These are phyloP conservation scores for Retiboletus flavoniger DNA, from an alignment of 1,284 basidiomycete species.

Conservation along the genomic window DNA sequence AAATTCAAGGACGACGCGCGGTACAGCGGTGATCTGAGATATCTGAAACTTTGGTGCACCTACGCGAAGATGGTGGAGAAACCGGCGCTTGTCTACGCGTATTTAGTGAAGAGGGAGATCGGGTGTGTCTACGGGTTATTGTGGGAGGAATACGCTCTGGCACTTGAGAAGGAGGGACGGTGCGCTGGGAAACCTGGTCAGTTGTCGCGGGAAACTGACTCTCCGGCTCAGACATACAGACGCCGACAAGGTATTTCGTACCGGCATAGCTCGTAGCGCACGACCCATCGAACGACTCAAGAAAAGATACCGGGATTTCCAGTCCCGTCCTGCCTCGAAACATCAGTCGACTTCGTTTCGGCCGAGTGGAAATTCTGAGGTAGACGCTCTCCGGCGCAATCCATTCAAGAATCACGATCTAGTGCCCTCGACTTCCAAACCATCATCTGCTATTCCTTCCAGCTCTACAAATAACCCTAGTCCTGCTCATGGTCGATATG, in stretches of 20 bases:
- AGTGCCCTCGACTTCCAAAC: constrained; percentile 31
- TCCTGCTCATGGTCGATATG: constrained; percentile 51
- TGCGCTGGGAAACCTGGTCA: constrained; percentile 41
- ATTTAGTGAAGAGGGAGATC: constrained; percentile 76
- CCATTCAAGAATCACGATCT: constrained; percentile 54
- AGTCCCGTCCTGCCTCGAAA: constrained; percentile 46
- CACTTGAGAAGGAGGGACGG: constrained; percentile 72
- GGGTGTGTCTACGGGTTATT: constrained; percentile 75
- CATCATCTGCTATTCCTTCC: constrained; percentile 20
- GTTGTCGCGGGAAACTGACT: constrained; percentile 15
- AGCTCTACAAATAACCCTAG: constrained; percentile 12
- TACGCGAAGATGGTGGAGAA: constrained; percentile 70
- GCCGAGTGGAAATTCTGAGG: constrained; percentile 30
- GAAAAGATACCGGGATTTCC: constrained; percentile 80
- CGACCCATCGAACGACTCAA: constrained; percentile 86
- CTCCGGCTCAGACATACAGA: constrained; percentile 55
- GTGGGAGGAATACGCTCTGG: constrained; percentile 84
- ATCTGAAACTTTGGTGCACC: constrained; percentile 85
- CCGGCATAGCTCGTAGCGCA: constrained; percentile 81
- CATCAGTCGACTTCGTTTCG: constrained; percentile 27
- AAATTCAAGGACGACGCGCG: constrained; percentile 77
- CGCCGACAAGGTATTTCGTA: constrained; percentile 81
- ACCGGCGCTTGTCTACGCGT: constrained; percentile 62
- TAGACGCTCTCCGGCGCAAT: constrained; percentile 48
- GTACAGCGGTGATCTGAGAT: constrained; percentile 85